phyloP scores from a whole-genome alignment of 169 alveolate genomes.

The Eimeria falciformis region DNA sequence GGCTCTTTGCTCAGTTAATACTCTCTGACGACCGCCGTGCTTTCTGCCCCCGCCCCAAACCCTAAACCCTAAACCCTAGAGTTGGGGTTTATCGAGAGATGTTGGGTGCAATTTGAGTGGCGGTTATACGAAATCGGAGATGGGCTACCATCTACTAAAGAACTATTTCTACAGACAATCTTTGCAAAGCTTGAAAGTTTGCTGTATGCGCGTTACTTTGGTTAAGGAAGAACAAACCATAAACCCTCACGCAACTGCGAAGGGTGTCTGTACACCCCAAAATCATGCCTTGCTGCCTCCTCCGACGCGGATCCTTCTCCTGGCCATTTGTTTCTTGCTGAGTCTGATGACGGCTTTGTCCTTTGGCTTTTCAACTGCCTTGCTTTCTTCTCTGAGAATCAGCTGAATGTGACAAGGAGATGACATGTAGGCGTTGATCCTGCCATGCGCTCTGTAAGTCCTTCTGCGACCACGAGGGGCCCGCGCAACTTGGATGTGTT shows the following conservation, averaged over 20 bases:
- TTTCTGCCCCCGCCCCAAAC: too few species aligned
- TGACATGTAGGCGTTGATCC: slow-evolving; percentile 94
- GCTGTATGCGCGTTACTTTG: too few species aligned
- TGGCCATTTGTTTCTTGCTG: slow-evolving; percentile 88
- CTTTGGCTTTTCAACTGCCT: slow-evolving; percentile 87
- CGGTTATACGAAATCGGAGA: too few species aligned
- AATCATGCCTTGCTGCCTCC: slow-evolving; percentile 42
- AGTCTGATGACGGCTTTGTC: slow-evolving; percentile 83
- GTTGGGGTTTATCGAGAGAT: too few species aligned
- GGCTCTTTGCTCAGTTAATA: too few species aligned
- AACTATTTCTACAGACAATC: background rate
- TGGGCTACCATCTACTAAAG: too few species aligned
- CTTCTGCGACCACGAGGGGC: slow-evolving; percentile 98
- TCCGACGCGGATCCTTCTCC: slow-evolving; percentile 82
- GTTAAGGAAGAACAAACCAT: too few species aligned
- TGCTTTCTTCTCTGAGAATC: slow-evolving; percentile 89
- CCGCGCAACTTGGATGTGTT: slow-evolving; percentile 95
- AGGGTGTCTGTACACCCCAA: too few species aligned
- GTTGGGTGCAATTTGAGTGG: too few species aligned
- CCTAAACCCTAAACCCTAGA: too few species aligned
- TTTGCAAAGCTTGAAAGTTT: background rate
- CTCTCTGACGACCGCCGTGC: too few species aligned
- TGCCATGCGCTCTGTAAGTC: slow-evolving; percentile 99
- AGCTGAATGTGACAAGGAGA: slow-evolving; percentile 94
- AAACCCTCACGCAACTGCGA: background rate